Evolutionary conservation across 768 basidiomycete genomes (phyloP), one percentile per base, ranked within the genome.

Genomic region (Tylopilus plumbeoviolaceoides): DNA sequence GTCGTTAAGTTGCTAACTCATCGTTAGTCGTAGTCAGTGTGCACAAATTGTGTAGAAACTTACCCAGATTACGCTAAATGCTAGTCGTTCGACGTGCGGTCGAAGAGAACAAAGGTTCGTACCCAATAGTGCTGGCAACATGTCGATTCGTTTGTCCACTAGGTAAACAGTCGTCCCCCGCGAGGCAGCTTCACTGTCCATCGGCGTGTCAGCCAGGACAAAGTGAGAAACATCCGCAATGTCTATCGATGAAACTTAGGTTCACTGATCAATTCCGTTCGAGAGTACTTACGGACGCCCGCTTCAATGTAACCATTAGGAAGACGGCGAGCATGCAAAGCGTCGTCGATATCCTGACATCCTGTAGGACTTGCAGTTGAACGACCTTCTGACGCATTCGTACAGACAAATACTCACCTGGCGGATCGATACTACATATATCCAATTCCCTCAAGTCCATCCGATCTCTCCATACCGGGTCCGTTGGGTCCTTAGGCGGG

Each of bases 191-290:
- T 99, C 95, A 41, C 74, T 85, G 60, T 99, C 95, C 93, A 99
- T 98, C 0, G 95, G 84, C 39, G 89, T 99, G 62, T 95, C 91
- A 2, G 94, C 77, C 48, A 80, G 84, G 1, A 99, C 95, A 59
- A 99, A 99, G 68, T 98, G 85, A 7, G 95, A 97, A 2, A 99
- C 95, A 65, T 99, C 97, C 52, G 95, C 95, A 57, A 99, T 99
- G 66, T 99, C 95, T 98, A 61, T 3, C 36, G 25, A 17, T 5
- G 12, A 42, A 33, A 44, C 17, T 46, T 43, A 43, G 47, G 11
- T 20, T 45, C 49, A 38, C 46, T 42, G 36, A 39, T 10, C 35
- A 41, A 3, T 42, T n/a, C 12, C 15, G 31, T 23, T 15, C 7
- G 30, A 28, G 27, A 47, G 17, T 6, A 89, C 95, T 78, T 63